phyloP scores from a whole-genome alignment of 352 stramenopile genomes.

The Phytopythium kandeliae region DNA sequence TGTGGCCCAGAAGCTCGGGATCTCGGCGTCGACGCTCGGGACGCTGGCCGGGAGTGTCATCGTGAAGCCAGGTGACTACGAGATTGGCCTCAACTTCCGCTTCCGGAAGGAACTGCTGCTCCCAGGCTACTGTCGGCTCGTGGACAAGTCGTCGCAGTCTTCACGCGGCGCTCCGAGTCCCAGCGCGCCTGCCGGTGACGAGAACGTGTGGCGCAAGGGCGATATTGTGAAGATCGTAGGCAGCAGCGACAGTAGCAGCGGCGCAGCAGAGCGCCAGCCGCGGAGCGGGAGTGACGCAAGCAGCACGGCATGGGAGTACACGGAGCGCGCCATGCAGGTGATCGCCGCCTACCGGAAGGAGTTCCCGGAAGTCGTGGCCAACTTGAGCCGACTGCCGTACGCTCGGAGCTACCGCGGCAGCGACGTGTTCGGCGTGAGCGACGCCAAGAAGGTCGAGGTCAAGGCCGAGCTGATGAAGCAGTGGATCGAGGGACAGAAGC shows the following conservation, averaged over 20 bases:
- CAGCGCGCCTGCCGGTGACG: slow-evolving; percentile 13
- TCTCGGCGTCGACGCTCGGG: slow-evolving; percentile 90
- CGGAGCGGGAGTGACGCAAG: slow-evolving; percentile 14
- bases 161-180: slow-evolving; percentile 2
- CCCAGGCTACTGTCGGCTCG: slow-evolving; percentile 89
- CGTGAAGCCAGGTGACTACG: slow-evolving; percentile 90
- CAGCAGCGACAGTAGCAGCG: slow-evolving; percentile 42
- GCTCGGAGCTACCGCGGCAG: slow-evolving; percentile 86
- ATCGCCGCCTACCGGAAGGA: slow-evolving; percentile 90
- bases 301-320: slow-evolving; percentile 94
- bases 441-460: slow-evolving; percentile 45
- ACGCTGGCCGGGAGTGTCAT: slow-evolving; percentile 92
- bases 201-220: slow-evolving; percentile 83
- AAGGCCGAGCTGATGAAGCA: slow-evolving; percentile 82
- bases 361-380: slow-evolving; percentile 92
- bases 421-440: slow-evolving; percentile 79
- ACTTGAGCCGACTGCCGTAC: slow-evolving; percentile 84
- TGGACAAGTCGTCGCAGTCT: slow-evolving; percentile 18
- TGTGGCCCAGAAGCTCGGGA: slow-evolving; percentile 88
- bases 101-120: slow-evolving; percentile 86
- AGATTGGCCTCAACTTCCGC: slow-evolving; percentile 86
- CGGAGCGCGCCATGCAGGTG: slow-evolving; percentile 91
- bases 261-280: background rate
- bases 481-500: slow-evolving; percentile 92
- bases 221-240: slow-evolving; percentile 93